Base-by-base conservation (phyloP, 2,329 filamentous ascomycete genomes). In the Cladophialophora carrionii region DNA sequence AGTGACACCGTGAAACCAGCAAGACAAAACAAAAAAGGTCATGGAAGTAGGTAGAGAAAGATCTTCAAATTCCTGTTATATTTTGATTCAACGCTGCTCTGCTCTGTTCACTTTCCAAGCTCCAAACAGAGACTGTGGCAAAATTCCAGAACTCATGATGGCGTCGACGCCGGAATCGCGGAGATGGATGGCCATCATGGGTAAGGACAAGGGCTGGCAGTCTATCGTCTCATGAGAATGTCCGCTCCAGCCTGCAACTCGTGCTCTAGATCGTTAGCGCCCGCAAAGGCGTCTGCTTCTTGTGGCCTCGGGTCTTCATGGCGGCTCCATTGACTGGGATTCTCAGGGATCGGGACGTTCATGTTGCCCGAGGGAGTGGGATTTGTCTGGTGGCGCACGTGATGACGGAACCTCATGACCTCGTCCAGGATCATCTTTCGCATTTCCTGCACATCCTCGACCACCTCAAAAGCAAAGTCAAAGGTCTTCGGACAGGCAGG, bases 381-480 rank as follows among this genome's bases (percentile, higher is more conserved):
- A 54, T 43, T 57, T 49, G 75, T 77, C 70, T 81, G 78, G 66
- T 82, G 80, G 67, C 84, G 80, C 51, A 88, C 86, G 61, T 79
- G 76, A 64, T 84, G 82, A 68, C 95, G 87, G 87, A 99, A 99
- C 70, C 88, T 85, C 75, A 87, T 84, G 56, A 99, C 95, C 79
- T 99, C 95, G n/a, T 94, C 90, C 65, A 97, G 83, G 70, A 99
- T 99, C 91, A 97, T 96, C 79, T 89, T 88, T 76, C 95, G 91
- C 93, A 99, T 98, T 72, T 97, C 91, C 24, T 84, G 85, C 22
- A 99, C 92, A 52, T 98, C 95, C 60, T 99, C 94, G 46, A 97
- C 87, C n/a, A 96, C 88, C 78, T 99, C 95, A 75, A 99, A 99
- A 77, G 94, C 90, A 82, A 99, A 99, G 83, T 99, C 93, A 80